Evolutionary conservation across 164 flowering plant species (phyloP), one percentile per base, ranked within the genome.

Genomic region (Kalanchoe fedtschenkoi): DNA sequence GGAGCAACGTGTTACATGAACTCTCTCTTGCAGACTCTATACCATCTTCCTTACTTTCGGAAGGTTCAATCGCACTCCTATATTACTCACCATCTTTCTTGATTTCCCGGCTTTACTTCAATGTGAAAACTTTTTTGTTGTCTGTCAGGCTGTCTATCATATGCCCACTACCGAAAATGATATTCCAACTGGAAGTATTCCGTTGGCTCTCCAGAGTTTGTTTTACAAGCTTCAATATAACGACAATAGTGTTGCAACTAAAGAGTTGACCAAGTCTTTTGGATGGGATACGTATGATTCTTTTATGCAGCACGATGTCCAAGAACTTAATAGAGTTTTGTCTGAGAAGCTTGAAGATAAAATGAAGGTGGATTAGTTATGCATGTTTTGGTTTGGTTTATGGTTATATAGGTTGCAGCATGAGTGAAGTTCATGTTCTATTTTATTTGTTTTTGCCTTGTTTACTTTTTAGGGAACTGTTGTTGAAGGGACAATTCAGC

Each of bases 1-100:
- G 97, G 97, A 38, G 97, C 97, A n/a, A 91, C 97, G 15, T 91
- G 97, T 71, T 91, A 91, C 77, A 91, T 91, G 96, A 91, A 91
- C 68, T 91, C 97, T 64, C 83, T 91, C 15, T 76, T 91, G 42
- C 97, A 91, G 64, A 91, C 97, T 28, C 57, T 91, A 61, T 91
- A 85, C 68, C 97, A 91, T 75, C 87, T 88, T 64, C 96, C 96
- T 38, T 88, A 86, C 66, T 91, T 91, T 59, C 71, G 96, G 69
- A 88, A 91, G 95, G 97, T 88, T 47, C 42, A 70, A 6, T 51
- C 28, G 6, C 62, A n/a, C 65, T 61, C 51, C 15, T 7, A 26
- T 38, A 6, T 63, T 46, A 24, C 16, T 24, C 32, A 22, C 7
- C 47, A 24, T 0, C 43, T 15, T 29, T 61, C 10, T 35, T 13